phyloP scores from a whole-genome alignment of 768 basidiomycete species.

The Sistotremastrum suecicum region DNA sequence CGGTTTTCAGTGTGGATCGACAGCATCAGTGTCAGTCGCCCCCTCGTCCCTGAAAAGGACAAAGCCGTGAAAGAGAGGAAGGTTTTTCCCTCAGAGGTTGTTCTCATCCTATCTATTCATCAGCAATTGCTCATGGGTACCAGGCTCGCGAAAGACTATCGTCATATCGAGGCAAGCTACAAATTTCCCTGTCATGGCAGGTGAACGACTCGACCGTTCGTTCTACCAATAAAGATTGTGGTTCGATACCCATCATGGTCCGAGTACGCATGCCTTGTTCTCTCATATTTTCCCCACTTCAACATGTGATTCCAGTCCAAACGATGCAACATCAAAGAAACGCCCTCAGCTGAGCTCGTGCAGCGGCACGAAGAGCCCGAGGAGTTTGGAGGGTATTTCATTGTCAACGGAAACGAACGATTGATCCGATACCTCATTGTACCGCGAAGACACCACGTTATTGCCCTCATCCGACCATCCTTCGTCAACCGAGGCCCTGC shows the following conservation, averaged over 20 bases:
- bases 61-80: constrained; percentile 57
- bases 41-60: constrained; percentile 79
- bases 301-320: constrained; percentile 42
- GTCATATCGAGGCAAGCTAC: constrained; percentile 87
- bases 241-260: constrained; percentile 92
- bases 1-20: constrained; percentile 75
- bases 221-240: constrained; percentile 69
- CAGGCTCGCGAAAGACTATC: constrained; percentile 89
- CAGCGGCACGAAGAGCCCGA: constrained; percentile 89
- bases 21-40: constrained; percentile 65
- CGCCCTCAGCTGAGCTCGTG: constrained; percentile 81
- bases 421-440: constrained; percentile 95
- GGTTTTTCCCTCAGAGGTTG: constrained; percentile 82
- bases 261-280: constrained; percentile 41
- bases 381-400: constrained; percentile 97
- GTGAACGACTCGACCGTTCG: constrained; percentile 58
- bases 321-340: constrained; percentile 77
- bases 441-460: constrained; percentile 90
- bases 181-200: constrained; percentile 73
- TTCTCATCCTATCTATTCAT: constrained; percentile 5
- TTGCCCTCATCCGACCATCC: constrained; percentile 80
- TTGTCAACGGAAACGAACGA: constrained; percentile 98
- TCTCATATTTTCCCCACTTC: not conserved
- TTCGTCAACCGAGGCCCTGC: constrained; percentile 89
- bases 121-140: not conserved